A percentile compares a stretch with the other conserved stretches of the same genome.
Evolutionary conservation across 495 filamentous ascomycete species (phyloP).

Genomic region (Talaromyces ruber): DNA sequence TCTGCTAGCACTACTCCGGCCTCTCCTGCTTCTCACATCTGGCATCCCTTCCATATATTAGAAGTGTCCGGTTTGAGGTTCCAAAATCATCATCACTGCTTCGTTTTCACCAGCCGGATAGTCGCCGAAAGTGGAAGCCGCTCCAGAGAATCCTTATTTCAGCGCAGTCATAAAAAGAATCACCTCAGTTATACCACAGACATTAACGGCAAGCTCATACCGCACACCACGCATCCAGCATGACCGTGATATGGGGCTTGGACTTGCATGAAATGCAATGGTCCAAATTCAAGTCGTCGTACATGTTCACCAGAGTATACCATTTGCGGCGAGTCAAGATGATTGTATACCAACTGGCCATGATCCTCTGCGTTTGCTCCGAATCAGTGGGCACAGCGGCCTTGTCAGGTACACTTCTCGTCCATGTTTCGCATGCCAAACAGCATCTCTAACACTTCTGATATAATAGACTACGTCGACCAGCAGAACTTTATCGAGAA

Average conservation of each 20-base stretch:
- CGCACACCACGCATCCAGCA: slow-evolving; percentile 7
- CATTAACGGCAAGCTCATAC: background rate
- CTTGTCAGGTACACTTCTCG: slow-evolving; percentile 27
- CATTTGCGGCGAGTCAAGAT: slow-evolving; percentile 43
- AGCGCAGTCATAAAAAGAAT: background rate
- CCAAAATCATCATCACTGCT: background rate
- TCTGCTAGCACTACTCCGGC: background rate
- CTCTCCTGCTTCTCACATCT: background rate
- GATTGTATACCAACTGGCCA: slow-evolving; percentile 44
- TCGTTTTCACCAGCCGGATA: background rate
- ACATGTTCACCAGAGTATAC: slow-evolving; percentile 42
- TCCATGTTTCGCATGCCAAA: background rate
- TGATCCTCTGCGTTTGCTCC: slow-evolving; percentile 44
- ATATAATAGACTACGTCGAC: slow-evolving; percentile 34
- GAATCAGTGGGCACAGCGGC: slow-evolving; percentile 41
- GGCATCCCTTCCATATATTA: background rate
- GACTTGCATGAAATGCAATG: slow-evolving; percentile 43
- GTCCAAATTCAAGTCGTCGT: slow-evolving; percentile 38
- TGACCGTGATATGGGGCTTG: slow-evolving; percentile 43
- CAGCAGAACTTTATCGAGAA: slow-evolving; percentile 31
- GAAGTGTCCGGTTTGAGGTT: background rate
- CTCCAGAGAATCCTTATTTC: background rate
- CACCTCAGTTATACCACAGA: background rate
- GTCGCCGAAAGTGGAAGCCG: background rate
- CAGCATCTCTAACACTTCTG: background rate